Base-by-base conservation (phyloP, 495 filamentous ascomycete species). In the Friedmanniomyces simplex region DNA sequence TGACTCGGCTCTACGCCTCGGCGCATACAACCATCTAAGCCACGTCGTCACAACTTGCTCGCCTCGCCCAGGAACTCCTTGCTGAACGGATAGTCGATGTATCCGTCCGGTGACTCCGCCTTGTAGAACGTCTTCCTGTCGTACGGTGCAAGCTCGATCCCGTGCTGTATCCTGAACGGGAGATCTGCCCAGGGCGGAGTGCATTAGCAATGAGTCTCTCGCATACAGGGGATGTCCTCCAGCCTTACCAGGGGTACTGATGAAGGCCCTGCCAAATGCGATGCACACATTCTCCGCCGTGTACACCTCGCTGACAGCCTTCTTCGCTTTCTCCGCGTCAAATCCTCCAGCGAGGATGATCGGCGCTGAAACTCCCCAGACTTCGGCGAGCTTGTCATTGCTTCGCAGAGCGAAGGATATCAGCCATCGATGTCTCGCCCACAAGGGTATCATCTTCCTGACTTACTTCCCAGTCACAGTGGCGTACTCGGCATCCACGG, bases 71-170 rank as follows among this genome's bases (percentile, higher is more conserved):
- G 13, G n/a, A 52, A 79, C 71, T 80, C 75, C 64, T 74, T 67
- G 68, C 81, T 82, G 58, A 84, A 83, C 2, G 76, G 72, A 65
- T 83, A 85, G 64, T 85, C 82, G 3, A 73, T 75, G 64, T 86
- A 91, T n/a, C 87, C 87, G 54, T 73, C 72, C 43, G 66, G 52
- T 39, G 61, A 61, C 8, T 72, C 57, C 56, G 74, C 69, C 8
- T 66, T 69, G 60, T 89, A 89, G 64, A 89, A 88, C 0, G 72
- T 76, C 0, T 69, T 63, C 2, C 79, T 66, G 50, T 87, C 65
- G 42, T 58, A 61, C 26, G 43, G 52, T 13, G 37, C 36, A 21
- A 89, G 68, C 28, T 67, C 63, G 42, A 87, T 71, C 0, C 76
- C 77, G 37, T 82, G 63, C 67, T 75, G 68, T 11, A 89, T 57